These are phyloP conservation scores for Boletus semigastroideus DNA, from an alignment of 1,284 basidiomycete species.

Conservation along the genomic window DNA sequence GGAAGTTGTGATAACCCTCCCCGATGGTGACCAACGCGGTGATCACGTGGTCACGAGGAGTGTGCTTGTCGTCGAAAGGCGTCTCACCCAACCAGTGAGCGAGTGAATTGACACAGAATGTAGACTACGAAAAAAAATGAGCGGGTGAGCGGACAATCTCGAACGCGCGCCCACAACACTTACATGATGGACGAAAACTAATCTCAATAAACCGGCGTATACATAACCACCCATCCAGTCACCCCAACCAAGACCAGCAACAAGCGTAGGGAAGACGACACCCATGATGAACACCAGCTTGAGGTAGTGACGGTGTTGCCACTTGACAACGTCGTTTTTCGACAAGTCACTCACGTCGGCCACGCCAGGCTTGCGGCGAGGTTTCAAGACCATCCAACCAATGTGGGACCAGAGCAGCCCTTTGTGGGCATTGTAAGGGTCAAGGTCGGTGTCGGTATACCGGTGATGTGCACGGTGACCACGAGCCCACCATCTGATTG, in stretches of 20 bases:
- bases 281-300: constrained; percentile 71
- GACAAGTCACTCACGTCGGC: constrained; percentile 87
- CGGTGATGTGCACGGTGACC: constrained; percentile 93
- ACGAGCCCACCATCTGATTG: constrained; percentile 94
- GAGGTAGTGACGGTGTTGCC: constrained; percentile 87
- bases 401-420: constrained; percentile 82
- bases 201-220: constrained; percentile 81
- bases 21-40: constrained; percentile 88
- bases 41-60: constrained; percentile 85
- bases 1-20: constrained; percentile 97
- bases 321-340: constrained; percentile 75
- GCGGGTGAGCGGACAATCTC: constrained; percentile 12
- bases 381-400: constrained; percentile 94
- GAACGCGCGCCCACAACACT: constrained; percentile 31
- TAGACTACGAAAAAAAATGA: constrained; percentile 58
- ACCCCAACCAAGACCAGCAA: constrained; percentile 82
- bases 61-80: constrained; percentile 94
- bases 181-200: constrained; percentile 89
- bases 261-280: constrained; percentile 71
- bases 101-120: constrained; percentile 94
- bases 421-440: constrained; percentile 90
- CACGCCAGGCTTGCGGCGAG: constrained; percentile 82
- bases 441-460: constrained; percentile 94
- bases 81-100: constrained; percentile 93
- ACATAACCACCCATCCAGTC: constrained; percentile 85